Evolutionary conservation across 2,329 filamentous ascomycete species (phyloP).

Genomic region (Ceratocystis ficicola): DNA sequence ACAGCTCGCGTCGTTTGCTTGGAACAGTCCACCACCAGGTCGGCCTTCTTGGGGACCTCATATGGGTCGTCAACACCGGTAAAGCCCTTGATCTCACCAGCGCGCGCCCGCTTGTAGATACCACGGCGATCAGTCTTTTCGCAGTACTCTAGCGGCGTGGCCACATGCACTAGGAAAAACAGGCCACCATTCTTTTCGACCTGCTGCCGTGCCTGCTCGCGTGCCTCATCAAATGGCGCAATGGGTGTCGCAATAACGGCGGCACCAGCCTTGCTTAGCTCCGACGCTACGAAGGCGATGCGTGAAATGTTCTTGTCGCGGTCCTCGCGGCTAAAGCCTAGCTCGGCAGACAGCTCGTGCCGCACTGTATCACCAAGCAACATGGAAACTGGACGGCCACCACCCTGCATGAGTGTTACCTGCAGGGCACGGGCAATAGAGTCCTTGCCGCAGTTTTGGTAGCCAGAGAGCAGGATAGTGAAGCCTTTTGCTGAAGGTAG

Average conservation of each 20-base stretch:
- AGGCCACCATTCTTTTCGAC: constrained; percentile 69
- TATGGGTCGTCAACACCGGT: constrained; percentile 97
- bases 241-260: constrained; percentile 96
- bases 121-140: constrained; percentile 93
- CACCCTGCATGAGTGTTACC: constrained; percentile 95
- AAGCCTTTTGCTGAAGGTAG: constrained; percentile 86
- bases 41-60: constrained; percentile 67
- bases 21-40: constrained; percentile 73
- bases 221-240: constrained; percentile 73
- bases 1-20: constrained; percentile 83
- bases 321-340: constrained; percentile 88
- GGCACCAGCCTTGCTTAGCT: constrained; percentile 83
- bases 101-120: constrained; percentile 71
- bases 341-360: constrained; percentile 80
- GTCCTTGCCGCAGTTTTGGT: constrained; percentile 94
- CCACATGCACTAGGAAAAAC: constrained; percentile 93
- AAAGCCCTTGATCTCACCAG: constrained; percentile 92
- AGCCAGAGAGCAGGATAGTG: constrained; percentile 95
- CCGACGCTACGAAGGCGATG: constrained; percentile 90
- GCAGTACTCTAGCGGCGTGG: constrained; percentile 79
- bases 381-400: constrained; percentile 85
- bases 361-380: constrained; percentile 93
- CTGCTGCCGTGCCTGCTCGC: constrained; percentile 66
- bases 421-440: constrained; percentile 90
- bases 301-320: constrained; percentile 89